Percentiles rank a stretch among this genome's conserved stretches.
Conservation (phyloP, 1,284 basidiomycete genomes). For the Leccinum solheimii region DNA sequence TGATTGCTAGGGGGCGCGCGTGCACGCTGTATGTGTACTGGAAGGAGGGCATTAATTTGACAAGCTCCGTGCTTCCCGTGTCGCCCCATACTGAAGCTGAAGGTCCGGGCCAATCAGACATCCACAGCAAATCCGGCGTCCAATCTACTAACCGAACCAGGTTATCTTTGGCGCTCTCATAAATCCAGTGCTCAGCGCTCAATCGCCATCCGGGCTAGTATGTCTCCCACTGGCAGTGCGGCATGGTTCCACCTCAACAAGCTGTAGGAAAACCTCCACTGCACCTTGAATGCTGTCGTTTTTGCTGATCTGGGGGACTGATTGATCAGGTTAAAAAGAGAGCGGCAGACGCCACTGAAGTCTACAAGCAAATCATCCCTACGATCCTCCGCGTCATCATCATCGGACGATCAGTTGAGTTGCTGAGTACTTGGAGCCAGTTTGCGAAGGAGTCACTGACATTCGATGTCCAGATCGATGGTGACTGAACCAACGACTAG, state of each 20-base stretch:
- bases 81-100: too few species aligned
- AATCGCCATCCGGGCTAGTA: background rate
- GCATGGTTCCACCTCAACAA: constrained; percentile 9
- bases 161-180: background rate
- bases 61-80: too few species aligned
- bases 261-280: constrained; percentile 5
- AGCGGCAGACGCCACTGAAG: background rate
- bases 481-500: background rate
- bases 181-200: background rate
- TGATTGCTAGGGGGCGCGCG: too few species aligned
- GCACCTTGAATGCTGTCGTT: background rate
- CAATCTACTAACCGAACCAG: background rate
- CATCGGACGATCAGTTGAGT: constrained; percentile 15
- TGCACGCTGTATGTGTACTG: too few species aligned
- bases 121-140: background rate
- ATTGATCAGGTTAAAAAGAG: background rate
- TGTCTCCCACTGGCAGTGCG: background rate
- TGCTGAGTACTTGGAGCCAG: background rate
- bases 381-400: background rate
- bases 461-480: constrained; percentile 6
- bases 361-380: constrained; percentile 1
- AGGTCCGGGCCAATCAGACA: background rate
- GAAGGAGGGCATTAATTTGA: too few species aligned
- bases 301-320: background rate
- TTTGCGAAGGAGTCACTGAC: background rate